Evolutionary conservation across 352 stramenopile genomes (phyloP).

Genomic region (Globisporangium perplexum): DNA sequence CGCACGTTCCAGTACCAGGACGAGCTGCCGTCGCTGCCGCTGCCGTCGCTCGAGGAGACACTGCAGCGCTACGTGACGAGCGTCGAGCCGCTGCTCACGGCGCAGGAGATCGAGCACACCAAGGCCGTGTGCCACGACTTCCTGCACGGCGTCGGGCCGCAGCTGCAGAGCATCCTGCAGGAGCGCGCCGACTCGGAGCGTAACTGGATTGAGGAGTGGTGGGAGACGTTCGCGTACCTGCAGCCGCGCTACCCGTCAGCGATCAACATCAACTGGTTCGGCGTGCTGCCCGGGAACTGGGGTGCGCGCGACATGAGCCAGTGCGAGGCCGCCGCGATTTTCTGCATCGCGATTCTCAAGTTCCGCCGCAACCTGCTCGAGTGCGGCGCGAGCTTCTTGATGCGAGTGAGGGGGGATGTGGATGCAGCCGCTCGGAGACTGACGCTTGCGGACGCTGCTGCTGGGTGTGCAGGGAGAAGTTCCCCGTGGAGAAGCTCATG

Average conservation of each 20-base stretch:
- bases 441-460: slow-evolving; percentile 3
- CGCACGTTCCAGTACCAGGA: slow-evolving; percentile 81
- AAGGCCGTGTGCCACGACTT: slow-evolving; percentile 91
- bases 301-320: slow-evolving; percentile 90
- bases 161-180: slow-evolving; percentile 88
- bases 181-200: slow-evolving; percentile 77
- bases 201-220: slow-evolving; percentile 94
- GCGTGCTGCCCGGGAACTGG: slow-evolving; percentile 92
- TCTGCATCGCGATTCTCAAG: slow-evolving; percentile 81
- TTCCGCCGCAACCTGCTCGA: slow-evolving; percentile 91
- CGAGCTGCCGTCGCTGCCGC: slow-evolving; percentile 88
- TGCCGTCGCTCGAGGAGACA: slow-evolving; percentile 93
- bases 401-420: neutral
- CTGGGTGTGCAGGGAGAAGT: slow-evolving; percentile 58
- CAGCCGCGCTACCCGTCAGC: slow-evolving; percentile 92
- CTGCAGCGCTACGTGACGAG: slow-evolving; percentile 91
- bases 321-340: slow-evolving; percentile 84
- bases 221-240: slow-evolving; percentile 96
- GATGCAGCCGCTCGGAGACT: neutral
- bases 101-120: slow-evolving; percentile 86
- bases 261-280: slow-evolving; percentile 98
- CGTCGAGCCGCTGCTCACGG: slow-evolving; percentile 85
- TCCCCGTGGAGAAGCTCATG: slow-evolving; percentile 92
- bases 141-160: slow-evolving; percentile 77
- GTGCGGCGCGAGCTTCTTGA: slow-evolving; percentile 29